Conservation (phyloP, 768 basidiomycete genomes). For the Porpolomopsis calyptriformis region DNA sequence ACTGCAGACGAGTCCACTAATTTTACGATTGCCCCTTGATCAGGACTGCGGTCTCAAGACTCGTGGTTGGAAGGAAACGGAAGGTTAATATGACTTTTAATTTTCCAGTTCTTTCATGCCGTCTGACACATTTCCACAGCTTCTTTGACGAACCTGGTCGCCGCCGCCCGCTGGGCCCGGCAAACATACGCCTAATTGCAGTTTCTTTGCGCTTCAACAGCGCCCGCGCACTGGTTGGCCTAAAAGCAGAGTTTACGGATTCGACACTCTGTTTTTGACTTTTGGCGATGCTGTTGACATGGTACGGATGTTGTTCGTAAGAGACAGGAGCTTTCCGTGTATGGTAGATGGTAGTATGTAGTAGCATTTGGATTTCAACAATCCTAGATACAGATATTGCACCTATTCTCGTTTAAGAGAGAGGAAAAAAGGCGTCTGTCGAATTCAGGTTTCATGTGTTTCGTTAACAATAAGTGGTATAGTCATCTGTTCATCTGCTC, state of each 20-base stretch:
- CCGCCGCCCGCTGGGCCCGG: slow-evolving; percentile 91
- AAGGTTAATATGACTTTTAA: slow-evolving; percentile 34
- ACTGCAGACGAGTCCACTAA: background rate
- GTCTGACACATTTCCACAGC: slow-evolving; percentile 26
- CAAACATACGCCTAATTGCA: slow-evolving; percentile 58
- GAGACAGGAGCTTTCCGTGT: slow-evolving; percentile 28
- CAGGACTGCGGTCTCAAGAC: slow-evolving; percentile 97
- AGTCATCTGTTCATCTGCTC: no score
- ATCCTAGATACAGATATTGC: no score
- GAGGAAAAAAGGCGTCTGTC: no score
- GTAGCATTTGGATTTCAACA: slow-evolving; percentile 72
- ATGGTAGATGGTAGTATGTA: slow-evolving; percentile 17
- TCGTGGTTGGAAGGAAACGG: slow-evolving; percentile 97
- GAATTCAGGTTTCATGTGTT: no score
- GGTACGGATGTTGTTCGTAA: background rate
- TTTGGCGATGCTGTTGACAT: slow-evolving; percentile 19
- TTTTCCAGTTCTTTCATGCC: background rate
- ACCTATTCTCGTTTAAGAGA: no score
- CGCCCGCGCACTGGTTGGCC: slow-evolving; percentile 63
- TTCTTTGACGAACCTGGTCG: slow-evolving; percentile 77
- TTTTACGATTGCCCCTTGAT: slow-evolving; percentile 8
- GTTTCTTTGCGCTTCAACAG: slow-evolving; percentile 78
- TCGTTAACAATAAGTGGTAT: no score
- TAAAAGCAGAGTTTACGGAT: slow-evolving; percentile 21
- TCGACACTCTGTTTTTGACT: slow-evolving; percentile 31